These are phyloP conservation scores for Anacardium occidentale DNA, from an alignment of 345 rosid species.

Conservation along the genomic window DNA sequence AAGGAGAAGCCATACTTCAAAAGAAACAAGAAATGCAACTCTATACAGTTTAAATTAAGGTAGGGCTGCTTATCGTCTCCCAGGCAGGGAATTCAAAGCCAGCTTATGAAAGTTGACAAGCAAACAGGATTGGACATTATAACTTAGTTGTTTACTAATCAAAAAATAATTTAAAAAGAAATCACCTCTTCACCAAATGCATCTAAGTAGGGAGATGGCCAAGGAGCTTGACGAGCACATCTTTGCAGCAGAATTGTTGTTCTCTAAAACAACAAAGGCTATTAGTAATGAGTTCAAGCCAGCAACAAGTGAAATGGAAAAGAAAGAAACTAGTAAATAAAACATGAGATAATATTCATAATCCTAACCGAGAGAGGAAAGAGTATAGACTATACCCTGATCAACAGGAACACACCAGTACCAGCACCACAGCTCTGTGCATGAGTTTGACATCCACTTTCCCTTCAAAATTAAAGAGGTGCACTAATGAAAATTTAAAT, in stretches of 20 bases:
- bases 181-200: conserved; percentile 93
- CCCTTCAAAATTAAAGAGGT: conserved; percentile 38
- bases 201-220: conserved; percentile 97
- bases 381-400: conserved; percentile 50
- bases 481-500: conserved; percentile 6
- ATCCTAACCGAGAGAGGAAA: background rate
- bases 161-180: background rate
- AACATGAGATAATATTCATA: conserved; percentile 1
- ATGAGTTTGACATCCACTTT: conserved; percentile 66
- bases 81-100: no score
- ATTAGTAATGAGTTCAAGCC: conserved; percentile 16
- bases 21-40: background rate
- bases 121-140: background rate
- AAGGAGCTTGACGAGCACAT: conserved; percentile 73
- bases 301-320: conserved; percentile 9
- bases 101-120: background rate
- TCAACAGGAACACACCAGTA: conserved; percentile 74
- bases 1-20: background rate
- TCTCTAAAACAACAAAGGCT: conserved; percentile 43
- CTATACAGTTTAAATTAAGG: background rate
- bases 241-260: conserved; percentile 82
- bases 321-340: conserved; percentile 1
- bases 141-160: background rate
- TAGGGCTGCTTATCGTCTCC: background rate
- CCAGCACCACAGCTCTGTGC: conserved; percentile 82